Evolutionary conservation across 108 stramenopile genomes (phyloP).

Genomic region (Cyclotella atomus): DNA sequence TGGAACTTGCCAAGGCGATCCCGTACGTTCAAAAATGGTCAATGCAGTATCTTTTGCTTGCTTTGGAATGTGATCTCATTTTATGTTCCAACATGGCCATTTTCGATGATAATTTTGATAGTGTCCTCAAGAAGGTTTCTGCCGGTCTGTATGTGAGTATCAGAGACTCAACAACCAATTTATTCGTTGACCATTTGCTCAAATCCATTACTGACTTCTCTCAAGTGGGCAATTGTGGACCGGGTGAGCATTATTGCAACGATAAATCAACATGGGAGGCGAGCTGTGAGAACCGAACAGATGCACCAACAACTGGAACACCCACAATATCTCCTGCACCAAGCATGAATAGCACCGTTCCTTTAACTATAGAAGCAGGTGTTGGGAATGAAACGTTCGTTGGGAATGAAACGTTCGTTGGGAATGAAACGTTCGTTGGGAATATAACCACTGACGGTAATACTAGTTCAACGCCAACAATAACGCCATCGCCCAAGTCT

Average conservation of each 20-base stretch:
- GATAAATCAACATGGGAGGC: conserved; percentile 19
- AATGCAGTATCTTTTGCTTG: no score
- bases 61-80: neutral
- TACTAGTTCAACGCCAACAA: neutral
- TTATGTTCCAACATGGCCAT: neutral
- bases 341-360: neutral
- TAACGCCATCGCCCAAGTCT: neutral
- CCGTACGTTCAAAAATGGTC: conserved; percentile 21
- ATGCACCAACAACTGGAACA: conserved; percentile 12
- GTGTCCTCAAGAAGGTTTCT: conserved; percentile 6
- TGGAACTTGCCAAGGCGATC: conserved; percentile 31
- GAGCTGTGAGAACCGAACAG: conserved; percentile 19
- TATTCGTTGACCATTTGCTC: neutral
- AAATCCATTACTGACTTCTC: neutral
- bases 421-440: neutral
- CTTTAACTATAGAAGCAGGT: neutral
- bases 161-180: neutral
- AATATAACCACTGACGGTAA: no score
- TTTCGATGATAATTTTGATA: neutral
- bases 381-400: no score
- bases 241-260: conserved; percentile 14
- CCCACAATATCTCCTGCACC: neutral
- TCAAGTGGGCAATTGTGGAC: neutral
- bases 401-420: no score
- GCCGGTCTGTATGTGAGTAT: conserved; percentile 3